Base-by-base conservation (phyloP, 1,284 basidiomycete genomes). In the Hemileia vastatrix region DNA sequence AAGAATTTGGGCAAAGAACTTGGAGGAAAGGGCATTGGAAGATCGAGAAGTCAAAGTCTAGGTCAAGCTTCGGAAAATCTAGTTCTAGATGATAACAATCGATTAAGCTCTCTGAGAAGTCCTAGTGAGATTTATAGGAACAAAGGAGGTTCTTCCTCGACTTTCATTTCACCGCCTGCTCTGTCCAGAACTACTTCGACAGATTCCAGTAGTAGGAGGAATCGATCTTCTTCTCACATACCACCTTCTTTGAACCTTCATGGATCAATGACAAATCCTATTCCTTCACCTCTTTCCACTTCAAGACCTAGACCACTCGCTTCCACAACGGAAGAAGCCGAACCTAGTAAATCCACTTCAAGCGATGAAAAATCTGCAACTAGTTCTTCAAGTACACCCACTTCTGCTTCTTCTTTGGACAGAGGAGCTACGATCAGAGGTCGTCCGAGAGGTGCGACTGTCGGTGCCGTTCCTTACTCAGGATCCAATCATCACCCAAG, bases 401-500 rank as follows among this genome's bases (percentile, higher is more conserved):
- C 55, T n/a, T 19, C 15, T 19, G 21, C 27, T 18, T 61, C 59
- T n/a, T 24, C 49, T 24, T 36, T 64, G 18, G 64, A 61, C 3
- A 58, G 54, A 3, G 64, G 33, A 27, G 56, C 51, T 19, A 65
- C 63, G 27, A 66, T 64, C 23, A 57, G 56, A 6, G 70, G 70
- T 18, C 60, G 70, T 27, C 69, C 70, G 2, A 40, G 70, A 63
- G 70, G 70, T 9, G 67, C 68, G 27, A 71, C 70, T 6, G 67
- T 71, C n/a, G 70, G 70, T 23, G 70, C 70, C n/a, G 65, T 71
- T 2, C 69, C 70, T 11, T 23, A 27, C 13, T 21, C 36, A 50
- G 19, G 27, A 9, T 36, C 57, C 6, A 15, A 15, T 40, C 15
- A 40, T 40, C 36, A 27, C 32, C 27, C 15, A 31, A 63, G 18